Evolutionary conservation across 2,329 filamentous ascomycete species (phyloP), one percentile per base, ranked within the genome.

Genomic region (Coleophoma eucalyptorum): DNA sequence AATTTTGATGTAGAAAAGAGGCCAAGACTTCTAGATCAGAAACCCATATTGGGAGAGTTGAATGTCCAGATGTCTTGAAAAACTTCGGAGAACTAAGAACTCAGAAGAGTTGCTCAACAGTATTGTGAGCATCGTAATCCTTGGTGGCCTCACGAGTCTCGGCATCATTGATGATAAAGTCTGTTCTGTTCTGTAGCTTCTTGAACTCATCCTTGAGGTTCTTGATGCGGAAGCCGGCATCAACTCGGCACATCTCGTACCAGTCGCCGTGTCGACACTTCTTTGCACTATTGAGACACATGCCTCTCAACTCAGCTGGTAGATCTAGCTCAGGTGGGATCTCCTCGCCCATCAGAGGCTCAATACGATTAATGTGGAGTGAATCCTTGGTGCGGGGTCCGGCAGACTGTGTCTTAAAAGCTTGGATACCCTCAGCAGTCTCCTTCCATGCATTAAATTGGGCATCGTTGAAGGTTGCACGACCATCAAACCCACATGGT

Each of bases 401-500:
- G 43, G 65, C 57, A 26, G 50, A 37, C 8, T 53, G 54, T n/a
- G 55, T 61, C 15, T 50, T 50, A 12, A 64, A 56, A 13, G 61
- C 59, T 10, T 43, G 42, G 32, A 54, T 57, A 6, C 60, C 62
- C 43, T 66, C 64, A 5, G 49, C 43, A 5, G 58, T 57, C 16
- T 56, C 46, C 5, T 53, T 47, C 60, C 62, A 66, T 18, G 35
- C 35, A 2, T 52, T 46, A 35, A 66, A 63, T 45, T 66, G 56
- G 16, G 52, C 50, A 20, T 63, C 57, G 38, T 65, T 65, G 35
- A 65, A 56, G 13, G 61, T 53, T 12, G 65, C 56, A 16, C 63
- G 62, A 35, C 61, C 57, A 40, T 65, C 63, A 38, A 64, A 66
- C 20, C 62, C 62, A 43, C 64, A 66, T 10, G 63, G 49, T 10